Evolutionary conservation across 1,284 basidiomycete species (phyloP).

Genomic region (Irpex sp.): DNA sequence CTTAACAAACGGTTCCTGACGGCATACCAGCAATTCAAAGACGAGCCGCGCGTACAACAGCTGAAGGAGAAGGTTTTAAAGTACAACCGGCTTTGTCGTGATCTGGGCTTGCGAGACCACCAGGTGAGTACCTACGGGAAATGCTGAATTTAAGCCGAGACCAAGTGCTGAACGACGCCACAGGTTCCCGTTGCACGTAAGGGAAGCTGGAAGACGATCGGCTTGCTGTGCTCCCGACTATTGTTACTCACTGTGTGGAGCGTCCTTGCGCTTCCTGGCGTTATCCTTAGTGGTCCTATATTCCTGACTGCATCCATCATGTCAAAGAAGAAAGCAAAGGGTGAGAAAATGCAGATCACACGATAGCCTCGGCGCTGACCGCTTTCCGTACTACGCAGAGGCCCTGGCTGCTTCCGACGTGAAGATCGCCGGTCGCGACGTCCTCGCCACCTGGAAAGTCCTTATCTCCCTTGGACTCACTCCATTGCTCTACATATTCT

Average conservation of each 20-base stretch:
- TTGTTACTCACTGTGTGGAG: slow-evolving; percentile 83
- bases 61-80: slow-evolving; percentile 80
- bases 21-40: slow-evolving; percentile 90
- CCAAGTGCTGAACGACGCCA: neutral
- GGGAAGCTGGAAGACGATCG: slow-evolving; percentile 83
- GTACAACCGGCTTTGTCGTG: slow-evolving; percentile 88
- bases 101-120: slow-evolving; percentile 94
- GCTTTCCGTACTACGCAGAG: slow-evolving; percentile 47
- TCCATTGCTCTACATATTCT: slow-evolving; percentile 83
- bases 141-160: neutral
- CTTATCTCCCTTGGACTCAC: slow-evolving; percentile 90
- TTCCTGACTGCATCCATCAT: slow-evolving; percentile 91
- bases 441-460: slow-evolving; percentile 97
- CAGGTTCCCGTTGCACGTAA: slow-evolving; percentile 80
- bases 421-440: slow-evolving; percentile 93
- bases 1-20: slow-evolving; percentile 93
- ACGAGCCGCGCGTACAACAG: slow-evolving; percentile 86
- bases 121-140: slow-evolving; percentile 53
- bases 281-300: slow-evolving; percentile 91
- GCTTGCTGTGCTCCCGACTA: slow-evolving; percentile 83
- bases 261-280: slow-evolving; percentile 85
- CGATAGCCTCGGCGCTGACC: neutral
- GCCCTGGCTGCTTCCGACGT: slow-evolving; percentile 95
- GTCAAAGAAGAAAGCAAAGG: slow-evolving; percentile 88
- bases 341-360: slow-evolving; percentile 29